Percentiles rank a stretch among this genome's conserved stretches.
phyloP scores from a whole-genome alignment of 1,139 yeast species.

The Yamadazyma siamensis region DNA sequence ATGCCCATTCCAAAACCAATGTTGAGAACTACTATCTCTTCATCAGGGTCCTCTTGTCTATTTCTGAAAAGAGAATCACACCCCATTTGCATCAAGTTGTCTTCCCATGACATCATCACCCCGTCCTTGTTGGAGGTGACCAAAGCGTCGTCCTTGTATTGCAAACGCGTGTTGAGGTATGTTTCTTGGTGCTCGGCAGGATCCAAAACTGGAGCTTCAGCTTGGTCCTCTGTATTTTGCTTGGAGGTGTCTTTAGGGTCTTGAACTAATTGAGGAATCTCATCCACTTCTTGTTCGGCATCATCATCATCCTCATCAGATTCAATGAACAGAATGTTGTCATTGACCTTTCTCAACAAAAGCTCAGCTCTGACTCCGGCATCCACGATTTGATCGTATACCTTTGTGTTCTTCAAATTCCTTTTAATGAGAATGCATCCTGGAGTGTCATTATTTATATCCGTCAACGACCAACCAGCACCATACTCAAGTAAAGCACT shows the following conservation, averaged over 20 bases:
- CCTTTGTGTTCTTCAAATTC: conserved; percentile 40
- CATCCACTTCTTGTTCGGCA: conserved; percentile 14
- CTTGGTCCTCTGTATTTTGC: conserved; percentile 15
- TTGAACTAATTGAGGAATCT: conserved; percentile 9
- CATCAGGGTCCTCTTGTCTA: conserved; percentile 18
- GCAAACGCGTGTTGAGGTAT: conserved; percentile 63
- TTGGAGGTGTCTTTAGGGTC: conserved; percentile 3
- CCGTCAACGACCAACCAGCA: conserved; percentile 84
- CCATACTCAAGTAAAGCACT: conserved; percentile 74
- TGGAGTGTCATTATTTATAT: conserved; percentile 66
- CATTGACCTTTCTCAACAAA: conserved; percentile 67
- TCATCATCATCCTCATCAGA: conserved; percentile 19
- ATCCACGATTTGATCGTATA: conserved; percentile 57
- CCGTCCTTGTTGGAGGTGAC: conserved; percentile 80
- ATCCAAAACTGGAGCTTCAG: conserved; percentile 8
- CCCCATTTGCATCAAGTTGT: conserved; percentile 74
- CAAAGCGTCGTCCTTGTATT: conserved; percentile 68
- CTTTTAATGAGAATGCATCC: conserved; percentile 65
- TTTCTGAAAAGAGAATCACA: conserved; percentile 61
- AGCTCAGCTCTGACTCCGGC: conserved; percentile 94
- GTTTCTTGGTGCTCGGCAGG: conserved; percentile 65
- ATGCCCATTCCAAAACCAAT: conserved; percentile 98
- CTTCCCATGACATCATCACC: conserved; percentile 98
- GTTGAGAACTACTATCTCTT: conserved; percentile 56
- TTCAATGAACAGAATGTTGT: conserved; percentile 42